Conservation (phyloP, 139 green algal genomes). For the Tetraselmis chui region DNA sequence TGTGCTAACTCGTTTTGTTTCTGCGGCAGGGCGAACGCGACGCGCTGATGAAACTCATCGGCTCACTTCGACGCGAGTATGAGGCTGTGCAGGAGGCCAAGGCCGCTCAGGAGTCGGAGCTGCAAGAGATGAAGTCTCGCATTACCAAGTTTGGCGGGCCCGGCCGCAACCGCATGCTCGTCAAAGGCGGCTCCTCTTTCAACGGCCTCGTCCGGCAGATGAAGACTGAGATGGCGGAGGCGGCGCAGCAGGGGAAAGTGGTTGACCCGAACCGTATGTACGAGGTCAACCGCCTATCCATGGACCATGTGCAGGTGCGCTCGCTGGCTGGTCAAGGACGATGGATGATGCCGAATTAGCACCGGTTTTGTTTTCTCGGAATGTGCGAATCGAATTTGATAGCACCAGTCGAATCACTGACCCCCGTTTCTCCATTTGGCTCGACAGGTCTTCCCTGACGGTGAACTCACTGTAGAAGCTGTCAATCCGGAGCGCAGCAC, state of each 20-base stretch:
- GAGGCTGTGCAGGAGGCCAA: constrained; percentile 53
- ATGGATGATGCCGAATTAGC: too few relatives aligned
- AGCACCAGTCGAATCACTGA: too few relatives aligned
- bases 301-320: constrained; percentile 56
- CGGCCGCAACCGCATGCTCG: constrained; percentile 78
- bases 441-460: constrained; percentile 66
- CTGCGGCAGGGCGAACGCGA: constrained; percentile 75
- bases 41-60: constrained; percentile 69
- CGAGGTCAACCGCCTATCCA: constrained; percentile 56
- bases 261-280: constrained; percentile 45
- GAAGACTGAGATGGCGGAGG: constrained; percentile 75
- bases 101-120: constrained; percentile 58
- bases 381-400: too few relatives aligned
- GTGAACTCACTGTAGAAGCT: constrained; percentile 71
- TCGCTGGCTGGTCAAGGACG: too few relatives aligned
- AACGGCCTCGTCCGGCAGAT: constrained; percentile 80
- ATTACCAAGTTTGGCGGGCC: constrained; percentile 32
- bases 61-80: constrained; percentile 55
- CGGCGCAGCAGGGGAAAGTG: constrained; percentile 1
- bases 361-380: too few relatives aligned
- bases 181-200: constrained; percentile 74
- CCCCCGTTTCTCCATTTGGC: too few relatives aligned
- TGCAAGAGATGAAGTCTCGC: constrained; percentile 57
- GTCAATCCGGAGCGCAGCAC: constrained; percentile 10
- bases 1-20: too few relatives aligned